A percentile compares a stretch with the other conserved stretches of the same genome.
Conservation (phyloP, 257 asterid species). For the Scutellaria baicalensis region DNA sequence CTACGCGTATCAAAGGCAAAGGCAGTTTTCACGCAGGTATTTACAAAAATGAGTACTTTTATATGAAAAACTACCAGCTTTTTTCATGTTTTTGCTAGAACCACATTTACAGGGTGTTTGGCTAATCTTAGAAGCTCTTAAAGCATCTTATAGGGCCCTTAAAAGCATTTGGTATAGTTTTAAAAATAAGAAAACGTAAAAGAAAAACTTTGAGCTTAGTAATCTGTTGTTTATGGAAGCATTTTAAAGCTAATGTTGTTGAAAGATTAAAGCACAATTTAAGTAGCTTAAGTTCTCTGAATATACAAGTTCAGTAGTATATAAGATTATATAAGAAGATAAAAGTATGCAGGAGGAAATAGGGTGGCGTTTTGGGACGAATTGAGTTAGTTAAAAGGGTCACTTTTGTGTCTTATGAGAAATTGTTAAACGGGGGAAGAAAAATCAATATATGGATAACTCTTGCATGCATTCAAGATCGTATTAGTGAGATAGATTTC, state of each 20-base stretch:
- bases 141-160: no score
- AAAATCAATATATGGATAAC: not conserved
- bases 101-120: no score
- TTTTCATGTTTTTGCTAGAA: no score
- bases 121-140: no score
- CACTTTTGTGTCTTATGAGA: not conserved
- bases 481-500: not conserved
- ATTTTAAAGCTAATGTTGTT: not conserved
- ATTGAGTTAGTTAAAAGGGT: not conserved
- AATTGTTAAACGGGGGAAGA: not conserved
- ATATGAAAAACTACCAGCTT: not conserved
- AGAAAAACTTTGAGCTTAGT: no score
- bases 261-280: not conserved
- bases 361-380: not conserved
- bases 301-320: not conserved
- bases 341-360: not conserved
- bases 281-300: not conserved
- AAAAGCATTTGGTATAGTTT: no score
- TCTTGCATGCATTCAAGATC: not conserved
- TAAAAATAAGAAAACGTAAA: no score
- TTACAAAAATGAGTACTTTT: not conserved
- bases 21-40: constrained; percentile 86
- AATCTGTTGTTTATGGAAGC: no score
- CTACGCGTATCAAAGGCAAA: constrained; percentile 70
- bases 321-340: not conserved